Conservation (phyloP, 441 rosid species). For the Adansonia rubrostipa region DNA sequence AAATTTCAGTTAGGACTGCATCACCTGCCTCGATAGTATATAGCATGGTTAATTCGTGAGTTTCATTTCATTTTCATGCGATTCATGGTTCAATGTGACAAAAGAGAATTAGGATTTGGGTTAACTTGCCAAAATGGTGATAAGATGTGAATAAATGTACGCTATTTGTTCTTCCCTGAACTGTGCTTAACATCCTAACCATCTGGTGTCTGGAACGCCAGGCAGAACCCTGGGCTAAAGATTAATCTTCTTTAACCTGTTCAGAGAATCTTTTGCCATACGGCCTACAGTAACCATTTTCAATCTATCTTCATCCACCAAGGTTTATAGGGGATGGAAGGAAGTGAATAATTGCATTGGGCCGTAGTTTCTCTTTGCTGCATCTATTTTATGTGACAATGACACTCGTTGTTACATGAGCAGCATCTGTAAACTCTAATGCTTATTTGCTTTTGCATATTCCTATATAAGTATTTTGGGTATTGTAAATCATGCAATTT, state of each 20-base stretch:
- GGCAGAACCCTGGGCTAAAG: not conserved
- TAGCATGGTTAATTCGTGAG: not conserved
- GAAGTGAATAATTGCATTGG: not conserved
- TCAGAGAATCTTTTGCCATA: not conserved
- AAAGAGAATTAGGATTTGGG: not conserved
- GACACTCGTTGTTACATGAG: not conserved
- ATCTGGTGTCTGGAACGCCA: not conserved
- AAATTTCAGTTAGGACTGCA: not conserved
- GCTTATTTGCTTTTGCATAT: not conserved
- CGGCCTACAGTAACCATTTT: not conserved
- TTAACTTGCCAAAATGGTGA: not conserved
- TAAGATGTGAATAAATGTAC: not conserved
- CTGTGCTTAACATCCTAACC: not conserved
- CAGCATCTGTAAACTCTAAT: not conserved
- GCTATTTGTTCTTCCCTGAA: conserved; percentile 4
- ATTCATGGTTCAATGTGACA: conserved; percentile 3
- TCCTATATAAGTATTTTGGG: not conserved
- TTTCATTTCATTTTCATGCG: not conserved
- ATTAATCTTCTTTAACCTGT: not conserved
- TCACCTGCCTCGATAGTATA: not conserved
- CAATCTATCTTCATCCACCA: not conserved
- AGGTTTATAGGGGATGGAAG: not conserved
- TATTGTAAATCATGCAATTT: not conserved
- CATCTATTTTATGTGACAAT: not conserved
- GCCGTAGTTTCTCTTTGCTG: not conserved